Percentiles rank a stretch among this genome's conserved stretches.
Evolutionary conservation across 2,329 filamentous ascomycete genomes (phyloP).

Genomic region (Exophiala sp.): DNA sequence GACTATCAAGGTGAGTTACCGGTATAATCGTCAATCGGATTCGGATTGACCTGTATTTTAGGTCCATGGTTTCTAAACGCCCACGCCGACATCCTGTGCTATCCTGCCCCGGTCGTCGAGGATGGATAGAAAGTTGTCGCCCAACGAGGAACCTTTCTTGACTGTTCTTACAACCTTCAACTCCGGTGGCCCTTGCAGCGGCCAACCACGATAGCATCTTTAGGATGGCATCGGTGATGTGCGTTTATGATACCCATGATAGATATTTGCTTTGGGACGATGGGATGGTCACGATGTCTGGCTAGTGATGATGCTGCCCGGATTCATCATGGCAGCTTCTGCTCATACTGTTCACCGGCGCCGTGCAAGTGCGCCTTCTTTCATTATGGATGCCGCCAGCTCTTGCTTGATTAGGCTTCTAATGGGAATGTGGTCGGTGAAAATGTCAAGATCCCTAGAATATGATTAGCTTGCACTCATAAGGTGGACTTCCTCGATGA

Average conservation of each 20-base stretch:
- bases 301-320: background rate
- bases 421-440: background rate
- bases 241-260: constrained; percentile 29
- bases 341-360: constrained; percentile 2
- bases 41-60: constrained; percentile 22
- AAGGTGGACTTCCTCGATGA: background rate
- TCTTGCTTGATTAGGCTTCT: constrained; percentile 5
- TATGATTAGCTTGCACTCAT: background rate
- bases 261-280: constrained; percentile 19
- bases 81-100: constrained; percentile 39
- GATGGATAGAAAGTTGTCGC: constrained; percentile 34
- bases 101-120: constrained; percentile 40
- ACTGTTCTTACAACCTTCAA: constrained; percentile 21
- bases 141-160: constrained; percentile 7
- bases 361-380: constrained; percentile 5
- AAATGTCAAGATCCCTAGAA: background rate
- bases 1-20: constrained; percentile 74
- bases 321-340: constrained; percentile 1
- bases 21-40: background rate
- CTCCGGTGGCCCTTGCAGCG: constrained; percentile 22
- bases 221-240: constrained; percentile 23
- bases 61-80: constrained; percentile 50
- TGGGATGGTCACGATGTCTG: constrained; percentile 2
- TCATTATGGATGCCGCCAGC: constrained; percentile 12
- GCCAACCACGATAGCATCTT: constrained; percentile 26